Percentiles rank a stretch among this genome's conserved stretches.
These are phyloP conservation scores for Boletus subcaerulescens DNA, from an alignment of 768 basidiomycete genomes.

Conservation along the genomic window DNA sequence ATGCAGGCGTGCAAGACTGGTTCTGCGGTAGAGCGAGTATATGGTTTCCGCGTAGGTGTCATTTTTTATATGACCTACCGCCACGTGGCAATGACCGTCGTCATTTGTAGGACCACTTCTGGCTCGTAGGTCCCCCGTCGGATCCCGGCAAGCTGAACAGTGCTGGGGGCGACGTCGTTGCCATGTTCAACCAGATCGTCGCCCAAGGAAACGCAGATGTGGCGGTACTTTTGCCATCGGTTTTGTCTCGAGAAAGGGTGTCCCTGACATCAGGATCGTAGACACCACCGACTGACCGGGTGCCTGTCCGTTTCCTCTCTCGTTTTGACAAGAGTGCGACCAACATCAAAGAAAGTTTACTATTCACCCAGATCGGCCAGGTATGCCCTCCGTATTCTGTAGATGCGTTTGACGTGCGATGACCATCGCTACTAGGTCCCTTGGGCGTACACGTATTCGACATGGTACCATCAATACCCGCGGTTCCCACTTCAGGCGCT, in stretches of 20 bases:
- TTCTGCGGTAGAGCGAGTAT: slow-evolving; percentile 33
- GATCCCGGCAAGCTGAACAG: slow-evolving; percentile 46
- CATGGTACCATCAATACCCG: slow-evolving; percentile 60
- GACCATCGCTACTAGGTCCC: slow-evolving; percentile 39
- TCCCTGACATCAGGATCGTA: slow-evolving; percentile 8
- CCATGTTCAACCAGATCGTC: slow-evolving; percentile 49
- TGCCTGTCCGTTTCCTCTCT: slow-evolving; percentile 48
- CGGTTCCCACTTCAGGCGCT: slow-evolving; percentile 51
- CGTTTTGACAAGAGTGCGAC: slow-evolving; percentile 59
- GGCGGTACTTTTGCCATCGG: slow-evolving; percentile 26
- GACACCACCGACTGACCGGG: slow-evolving; percentile 30
- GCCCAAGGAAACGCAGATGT: slow-evolving; percentile 42
- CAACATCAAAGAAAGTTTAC: slow-evolving; percentile 52
- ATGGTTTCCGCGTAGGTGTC: slow-evolving; percentile 44
- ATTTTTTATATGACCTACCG: background rate
- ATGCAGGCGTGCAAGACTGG: slow-evolving; percentile 31
- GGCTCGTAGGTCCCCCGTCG: slow-evolving; percentile 44
- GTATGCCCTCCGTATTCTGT: slow-evolving; percentile 18
- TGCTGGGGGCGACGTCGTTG: slow-evolving; percentile 27
- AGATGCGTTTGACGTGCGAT: background rate
- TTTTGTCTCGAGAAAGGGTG: background rate
- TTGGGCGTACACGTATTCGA: slow-evolving; percentile 50
- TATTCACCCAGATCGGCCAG: slow-evolving; percentile 51
- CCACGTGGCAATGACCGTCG: background rate
- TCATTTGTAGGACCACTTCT: slow-evolving; percentile 45